Evolutionary conservation across 768 basidiomycete species (phyloP), one percentile per base, ranked within the genome.

Genomic region (Suillus sp.): DNA sequence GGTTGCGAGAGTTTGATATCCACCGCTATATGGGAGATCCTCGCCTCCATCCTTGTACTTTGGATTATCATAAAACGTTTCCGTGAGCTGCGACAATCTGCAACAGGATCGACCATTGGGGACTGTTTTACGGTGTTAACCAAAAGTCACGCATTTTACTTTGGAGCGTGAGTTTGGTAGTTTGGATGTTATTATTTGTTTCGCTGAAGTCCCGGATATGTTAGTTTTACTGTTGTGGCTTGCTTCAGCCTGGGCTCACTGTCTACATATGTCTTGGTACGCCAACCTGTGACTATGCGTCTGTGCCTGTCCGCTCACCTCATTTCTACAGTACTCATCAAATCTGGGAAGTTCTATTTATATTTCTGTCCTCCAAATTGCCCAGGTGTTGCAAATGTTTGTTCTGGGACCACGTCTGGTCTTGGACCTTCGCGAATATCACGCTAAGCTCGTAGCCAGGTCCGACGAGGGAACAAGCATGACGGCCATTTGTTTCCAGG

Each of bases 281-380:
- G 20, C n/a, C n/a, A n/a, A 45, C 10, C 20, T 45, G 43, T 4
- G 10, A 45, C n/a, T 11, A 2, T 11, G 10, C 10, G n/a, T 11
- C 4, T 4, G 10, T 45, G 43, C n/a, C 3, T 45, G 9, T 45
- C 43, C 4, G 10, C 43, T 45, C 20, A 45, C 20, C n/a, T n/a
- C 10, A n/a, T 45, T n/a, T 45, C n/a, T 11, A n/a, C 43, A 45
- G 43, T 45, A 2, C 4, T 45, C 43, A n/a, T 45, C 20, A 20
- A 9, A 20, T n/a, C 4, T 43, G 20, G 42, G 42, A 43, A 43
- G 20, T n/a, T 4, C 0, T 3, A 0, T 43, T 10, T 43, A 4
- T 4, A 0, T 0, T 3, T 3, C 9, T n/a, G 20, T 43, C 9
- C 42, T 43, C 9, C 1, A 0, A 11, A 9, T 43, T 4, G 10